These are phyloP conservation scores for Chlamydomonas sp. DNA, from an alignment of 139 green algal genomes.

Conservation along the genomic window DNA sequence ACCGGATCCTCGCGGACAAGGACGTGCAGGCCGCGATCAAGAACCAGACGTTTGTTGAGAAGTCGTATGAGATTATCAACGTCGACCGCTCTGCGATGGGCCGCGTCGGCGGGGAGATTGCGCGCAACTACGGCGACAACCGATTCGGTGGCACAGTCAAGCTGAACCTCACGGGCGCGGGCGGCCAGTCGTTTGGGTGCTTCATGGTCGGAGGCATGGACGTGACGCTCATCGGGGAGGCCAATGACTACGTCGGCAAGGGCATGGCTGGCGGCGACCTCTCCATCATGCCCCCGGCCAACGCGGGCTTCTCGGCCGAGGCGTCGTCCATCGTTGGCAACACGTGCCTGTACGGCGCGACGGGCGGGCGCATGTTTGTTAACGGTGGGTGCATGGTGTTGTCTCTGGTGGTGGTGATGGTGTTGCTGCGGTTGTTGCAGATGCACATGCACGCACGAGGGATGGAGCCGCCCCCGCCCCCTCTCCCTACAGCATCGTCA, in stretches of 20 bases:
- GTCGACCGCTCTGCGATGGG: conserved; percentile 69
- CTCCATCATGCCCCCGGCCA: conserved; percentile 74
- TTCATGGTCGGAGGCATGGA: conserved; percentile 56
- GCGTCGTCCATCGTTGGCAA: conserved; percentile 86
- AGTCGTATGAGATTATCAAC: conserved; percentile 74
- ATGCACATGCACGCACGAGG: too few species aligned
- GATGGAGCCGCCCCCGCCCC: neutral
- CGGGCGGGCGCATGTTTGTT: conserved; percentile 89
- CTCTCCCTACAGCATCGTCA: neutral
- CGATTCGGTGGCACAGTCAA: conserved; percentile 71
- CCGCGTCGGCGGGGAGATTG: conserved; percentile 76
- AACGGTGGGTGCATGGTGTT: too few species aligned
- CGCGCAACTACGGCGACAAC: conserved; percentile 72
- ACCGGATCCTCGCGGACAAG: conserved; percentile 81
- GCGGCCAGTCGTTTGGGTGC: conserved; percentile 44
- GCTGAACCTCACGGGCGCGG: conserved; percentile 68
- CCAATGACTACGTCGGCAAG: conserved; percentile 99
- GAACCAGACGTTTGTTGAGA: conserved; percentile 16
- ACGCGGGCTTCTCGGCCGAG: conserved; percentile 33
- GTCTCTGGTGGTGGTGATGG: too few species aligned
- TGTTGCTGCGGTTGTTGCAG: too few species aligned
- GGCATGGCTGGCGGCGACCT: conserved; percentile 94
- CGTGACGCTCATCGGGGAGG: conserved; percentile 86
- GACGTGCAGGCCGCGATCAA: conserved; percentile 53
- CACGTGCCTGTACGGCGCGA: conserved; percentile 98